phyloP scores from a whole-genome alignment of 148 eudicot species.

The Nyssa sinensis region DNA sequence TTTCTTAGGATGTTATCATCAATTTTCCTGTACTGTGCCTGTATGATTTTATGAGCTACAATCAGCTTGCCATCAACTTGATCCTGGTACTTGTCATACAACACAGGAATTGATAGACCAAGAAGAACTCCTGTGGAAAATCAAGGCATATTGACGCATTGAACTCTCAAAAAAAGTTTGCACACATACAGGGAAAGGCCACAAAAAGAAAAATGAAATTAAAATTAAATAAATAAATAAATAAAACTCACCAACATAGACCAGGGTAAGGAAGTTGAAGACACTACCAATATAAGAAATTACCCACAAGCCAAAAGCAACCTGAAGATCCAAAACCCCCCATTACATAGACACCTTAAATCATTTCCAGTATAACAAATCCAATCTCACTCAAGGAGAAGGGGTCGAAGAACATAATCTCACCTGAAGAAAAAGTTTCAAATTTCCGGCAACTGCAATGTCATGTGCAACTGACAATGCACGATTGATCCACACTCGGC shows the following conservation, averaged over 20 bases:
- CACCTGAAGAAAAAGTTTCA: conserved; percentile 67
- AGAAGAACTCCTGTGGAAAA: conserved; percentile 62
- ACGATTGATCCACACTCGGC: conserved; percentile 58
- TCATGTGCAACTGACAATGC: conserved; percentile 64
- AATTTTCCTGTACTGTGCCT: conserved; percentile 48
- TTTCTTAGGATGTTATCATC: conserved; percentile 51
- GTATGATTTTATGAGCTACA: conserved; percentile 32
- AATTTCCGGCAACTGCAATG: conserved; percentile 72
- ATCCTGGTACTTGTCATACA: conserved; percentile 81
- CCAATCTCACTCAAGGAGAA: neutral
- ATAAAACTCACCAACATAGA: conserved; percentile 60
- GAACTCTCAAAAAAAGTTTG: neutral
- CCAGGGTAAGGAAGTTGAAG: conserved; percentile 70
- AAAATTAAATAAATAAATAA: no score
- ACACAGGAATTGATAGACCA: conserved; percentile 62
- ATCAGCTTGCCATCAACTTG: conserved; percentile 64
- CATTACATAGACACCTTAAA: neutral
- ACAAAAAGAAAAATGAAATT: no score
- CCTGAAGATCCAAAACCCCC: conserved; percentile 43
- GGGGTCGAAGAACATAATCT: no score
- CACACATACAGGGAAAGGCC: neutral
- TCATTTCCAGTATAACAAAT: neutral
- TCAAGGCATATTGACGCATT: conserved; percentile 1
- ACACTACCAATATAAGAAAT: conserved; percentile 70
- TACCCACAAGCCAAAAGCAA: conserved; percentile 58